A percentile compares a stretch with the other conserved stretches of the same genome.
These are phyloP conservation scores for Litsea cubeba DNA, from an alignment of 164 flowering plant genomes.

Conservation along the genomic window DNA sequence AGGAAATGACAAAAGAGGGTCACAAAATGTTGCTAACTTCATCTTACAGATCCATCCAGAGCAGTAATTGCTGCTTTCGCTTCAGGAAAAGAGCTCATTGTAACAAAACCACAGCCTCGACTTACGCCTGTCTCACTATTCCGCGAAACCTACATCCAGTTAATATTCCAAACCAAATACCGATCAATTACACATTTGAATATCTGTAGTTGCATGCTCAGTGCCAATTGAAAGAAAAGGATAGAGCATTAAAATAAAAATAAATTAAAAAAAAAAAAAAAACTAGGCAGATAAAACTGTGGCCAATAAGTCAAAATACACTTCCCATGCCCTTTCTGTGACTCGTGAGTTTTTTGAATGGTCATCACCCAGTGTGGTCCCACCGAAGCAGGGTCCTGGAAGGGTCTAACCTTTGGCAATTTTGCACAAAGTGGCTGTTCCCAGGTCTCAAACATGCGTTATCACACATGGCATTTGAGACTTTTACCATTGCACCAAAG, in stretches of 20 bases:
- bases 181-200: background rate
- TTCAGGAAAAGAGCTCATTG: slow-evolving; percentile 31
- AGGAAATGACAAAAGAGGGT: background rate
- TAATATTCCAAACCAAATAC: background rate
- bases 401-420: too few species aligned
- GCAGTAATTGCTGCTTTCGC: slow-evolving; percentile 36
- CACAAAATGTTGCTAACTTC: background rate
- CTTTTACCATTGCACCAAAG: too few species aligned
- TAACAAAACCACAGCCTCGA: slow-evolving; percentile 40
- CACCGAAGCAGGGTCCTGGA: too few species aligned
- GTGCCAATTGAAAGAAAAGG: background rate
- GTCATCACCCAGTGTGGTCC: too few species aligned
- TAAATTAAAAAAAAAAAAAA: too few species aligned
- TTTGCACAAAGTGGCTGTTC: too few species aligned
- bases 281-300: too few species aligned
- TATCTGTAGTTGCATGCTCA: background rate
- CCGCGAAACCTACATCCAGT: slow-evolving; percentile 36
- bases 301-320: too few species aligned
- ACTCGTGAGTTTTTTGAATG: too few species aligned
- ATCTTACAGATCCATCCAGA: slow-evolving; percentile 44
- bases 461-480: too few species aligned
- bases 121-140: slow-evolving; percentile 41
- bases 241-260: background rate
- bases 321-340: too few species aligned
- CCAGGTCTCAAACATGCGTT: too few species aligned